phyloP scores from a whole-genome alignment of 1,284 basidiomycete species.

The Fomes fomentarius region DNA sequence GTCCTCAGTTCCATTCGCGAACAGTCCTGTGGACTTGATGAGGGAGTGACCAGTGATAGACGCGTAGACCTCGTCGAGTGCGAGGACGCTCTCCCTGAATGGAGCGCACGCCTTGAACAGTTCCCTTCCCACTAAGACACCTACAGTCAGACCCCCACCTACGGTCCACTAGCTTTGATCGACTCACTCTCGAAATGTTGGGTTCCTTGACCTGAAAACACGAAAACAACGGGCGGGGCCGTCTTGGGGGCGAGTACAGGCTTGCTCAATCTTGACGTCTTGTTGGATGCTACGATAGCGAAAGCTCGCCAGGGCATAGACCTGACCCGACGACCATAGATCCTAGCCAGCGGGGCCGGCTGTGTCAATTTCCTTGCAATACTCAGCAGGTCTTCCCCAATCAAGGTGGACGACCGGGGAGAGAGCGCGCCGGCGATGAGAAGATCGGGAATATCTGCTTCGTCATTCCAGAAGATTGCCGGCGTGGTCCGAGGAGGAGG shows the following conservation, averaged over 20 bases:
- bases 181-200: conserved; percentile 41
- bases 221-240: conserved; percentile 38
- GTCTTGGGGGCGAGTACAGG: conserved; percentile 33
- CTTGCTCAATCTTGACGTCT: conserved; percentile 21
- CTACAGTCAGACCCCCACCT: not conserved
- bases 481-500: conserved; percentile 24
- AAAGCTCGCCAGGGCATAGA: conserved; percentile 40
- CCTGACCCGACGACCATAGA: conserved; percentile 33
- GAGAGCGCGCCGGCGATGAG: conserved; percentile 41
- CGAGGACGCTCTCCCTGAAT: conserved; percentile 40
- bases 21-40: conserved; percentile 36
- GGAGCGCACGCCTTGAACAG: conserved; percentile 37
- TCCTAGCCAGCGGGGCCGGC: conserved; percentile 8
- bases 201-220: conserved; percentile 48
- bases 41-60: conserved; percentile 37
- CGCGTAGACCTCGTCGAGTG: conserved; percentile 38
- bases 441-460: conserved; percentile 27
- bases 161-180: no score
- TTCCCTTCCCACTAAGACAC: conserved; percentile 42
- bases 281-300: conserved; percentile 7
- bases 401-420: conserved; percentile 28
- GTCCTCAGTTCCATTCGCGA: conserved; percentile 20
- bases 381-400: conserved; percentile 2
- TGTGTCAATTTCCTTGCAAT: conserved; percentile 7
- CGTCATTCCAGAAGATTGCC: conserved; percentile 6